Conservation (phyloP, 352 stramenopile genomes). For the Globisporangium recalcitrans region DNA sequence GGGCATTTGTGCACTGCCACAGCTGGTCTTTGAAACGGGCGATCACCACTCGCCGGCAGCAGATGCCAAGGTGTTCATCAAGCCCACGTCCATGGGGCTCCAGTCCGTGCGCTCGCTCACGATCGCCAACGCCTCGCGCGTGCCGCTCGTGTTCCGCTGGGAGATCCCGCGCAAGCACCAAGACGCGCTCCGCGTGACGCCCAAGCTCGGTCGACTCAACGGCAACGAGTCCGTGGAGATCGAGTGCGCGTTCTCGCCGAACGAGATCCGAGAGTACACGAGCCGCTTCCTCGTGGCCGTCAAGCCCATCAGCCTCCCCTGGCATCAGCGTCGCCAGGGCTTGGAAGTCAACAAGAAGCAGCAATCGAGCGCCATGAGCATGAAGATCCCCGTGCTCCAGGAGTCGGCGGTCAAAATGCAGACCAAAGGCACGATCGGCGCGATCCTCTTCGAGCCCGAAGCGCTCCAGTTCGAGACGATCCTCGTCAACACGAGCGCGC, state of each 20-base stretch:
- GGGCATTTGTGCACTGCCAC: constrained; percentile 50
- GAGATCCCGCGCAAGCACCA: constrained; percentile 56
- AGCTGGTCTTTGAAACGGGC: constrained; percentile 37
- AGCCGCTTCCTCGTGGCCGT: constrained; percentile 58
- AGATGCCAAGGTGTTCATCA: constrained; percentile 66
- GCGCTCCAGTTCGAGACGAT: constrained; percentile 73
- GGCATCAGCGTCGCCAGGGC: constrained; percentile 19
- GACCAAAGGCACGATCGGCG: constrained; percentile 66
- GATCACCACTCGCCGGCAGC: constrained; percentile 7
- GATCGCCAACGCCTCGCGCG: constrained; percentile 74
- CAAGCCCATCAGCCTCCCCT: constrained; percentile 68
- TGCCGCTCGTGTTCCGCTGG: constrained; percentile 86
- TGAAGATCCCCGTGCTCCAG: constrained; percentile 44
- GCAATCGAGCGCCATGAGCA: neutral
- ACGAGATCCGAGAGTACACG: constrained; percentile 64
- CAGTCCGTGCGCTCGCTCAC: constrained; percentile 42
- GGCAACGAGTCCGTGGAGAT: constrained; percentile 70
- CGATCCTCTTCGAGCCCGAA: constrained; percentile 74
- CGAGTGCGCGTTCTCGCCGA: constrained; percentile 75
- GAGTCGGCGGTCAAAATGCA: constrained; percentile 56
- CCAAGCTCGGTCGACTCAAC: constrained; percentile 70
- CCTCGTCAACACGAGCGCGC: constrained; percentile 75
- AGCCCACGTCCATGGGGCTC: constrained; percentile 80
- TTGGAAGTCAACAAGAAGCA: constrained; percentile 11
- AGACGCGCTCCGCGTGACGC: constrained; percentile 57